Base-by-base conservation (phyloP, 2,329 filamentous ascomycete genomes). In the Tolypocladium ophioglossoides region DNA sequence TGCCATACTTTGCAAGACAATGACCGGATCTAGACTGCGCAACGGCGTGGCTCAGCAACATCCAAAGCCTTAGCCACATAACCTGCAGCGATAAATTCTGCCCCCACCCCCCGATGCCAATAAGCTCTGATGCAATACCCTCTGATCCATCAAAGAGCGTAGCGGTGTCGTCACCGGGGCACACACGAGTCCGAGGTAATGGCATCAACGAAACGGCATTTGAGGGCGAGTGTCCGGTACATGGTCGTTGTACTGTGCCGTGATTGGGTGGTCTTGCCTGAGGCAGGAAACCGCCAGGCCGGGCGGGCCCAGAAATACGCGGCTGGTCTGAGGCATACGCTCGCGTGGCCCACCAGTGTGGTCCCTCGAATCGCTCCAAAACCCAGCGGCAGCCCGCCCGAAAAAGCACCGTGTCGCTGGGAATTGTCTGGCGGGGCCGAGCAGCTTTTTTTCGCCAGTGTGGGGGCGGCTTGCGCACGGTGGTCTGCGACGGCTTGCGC, bases 281-380 rank as follows among this genome's bases (percentile, higher is more conserved):
- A 52, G 68, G 67, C 67, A 64, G 41, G 39, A 54, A 49, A 11
- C n/a, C 50, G 24, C 30, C 24, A 47, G 20, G 11, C 22, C 38
- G 27, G 7, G 54, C 59, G 60, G 62, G 52, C 60, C 48, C 41
- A 61, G 52, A 65, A 55, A 44, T 66, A 65, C 64, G 63, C 58
- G 48, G 14, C 54, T 62, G 58, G 62, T 52, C 61, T 63, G 58
- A 64, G 48, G 54, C 58, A 47, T 65, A 64, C 63, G 62, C 62
- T 38, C 20, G 52, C 39, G 2, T 16, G 11, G 38, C 18, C 44
- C 37, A 47, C 34, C 38, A 50, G 18, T 22, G 37, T 38, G 50
- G 50, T 30, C n/a, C 48, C 24, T 22, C 49, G 16, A n/a, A n/a
- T 38, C 32, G 48, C 49, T 38, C 49, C 49, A 51, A 51, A 51